A percentile compares a stretch with the other conserved stretches of the same genome.
Evolutionary conservation across 164 flowering plant genomes (phyloP).

Genomic region (Umbellularia californica): DNA sequence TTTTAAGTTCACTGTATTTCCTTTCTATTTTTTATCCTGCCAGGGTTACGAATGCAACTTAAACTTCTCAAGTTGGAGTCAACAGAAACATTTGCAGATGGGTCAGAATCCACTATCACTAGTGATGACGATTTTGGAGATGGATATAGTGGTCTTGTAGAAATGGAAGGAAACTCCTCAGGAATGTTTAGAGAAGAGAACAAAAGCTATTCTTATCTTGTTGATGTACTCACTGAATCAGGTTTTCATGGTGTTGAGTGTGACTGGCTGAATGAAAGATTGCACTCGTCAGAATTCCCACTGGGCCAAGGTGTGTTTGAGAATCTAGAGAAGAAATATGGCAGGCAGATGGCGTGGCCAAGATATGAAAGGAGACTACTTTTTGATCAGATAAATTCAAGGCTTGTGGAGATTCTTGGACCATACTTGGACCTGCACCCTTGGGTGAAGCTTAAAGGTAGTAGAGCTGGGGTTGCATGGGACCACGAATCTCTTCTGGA

Average conservation of each 20-base stretch:
- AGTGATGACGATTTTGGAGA: conserved; percentile 41
- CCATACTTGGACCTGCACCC: conserved; percentile 39
- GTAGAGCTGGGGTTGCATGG: conserved; percentile 17
- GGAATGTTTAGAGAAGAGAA: conserved; percentile 10
- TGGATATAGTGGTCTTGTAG: not conserved
- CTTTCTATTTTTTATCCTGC: not conserved
- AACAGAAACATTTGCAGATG: conserved; percentile 41
- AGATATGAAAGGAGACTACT: conserved; percentile 62
- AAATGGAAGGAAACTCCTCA: conserved; percentile 1
- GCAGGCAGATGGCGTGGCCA: conserved; percentile 42
- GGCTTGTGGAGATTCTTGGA: conserved; percentile 39
- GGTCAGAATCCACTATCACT: conserved; percentile 38
- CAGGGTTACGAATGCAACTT: conserved; percentile 47
- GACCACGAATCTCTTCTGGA: conserved; percentile 25
- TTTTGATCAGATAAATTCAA: conserved; percentile 62
- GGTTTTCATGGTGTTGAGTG: conserved; percentile 26
- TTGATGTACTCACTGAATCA: conserved; percentile 49
- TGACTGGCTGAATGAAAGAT: conserved; percentile 19
- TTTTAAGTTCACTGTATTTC: not conserved
- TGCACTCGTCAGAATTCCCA: conserved; percentile 49
- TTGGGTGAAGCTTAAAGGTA: conserved; percentile 39
- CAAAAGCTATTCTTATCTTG: conserved; percentile 50
- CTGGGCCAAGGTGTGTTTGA: conserved; percentile 49
- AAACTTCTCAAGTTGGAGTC: conserved; percentile 46
- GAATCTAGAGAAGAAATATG: conserved; percentile 60